Conservation (phyloP, 352 stramenopile genomes). For the Stramenopiles sp. region DNA sequence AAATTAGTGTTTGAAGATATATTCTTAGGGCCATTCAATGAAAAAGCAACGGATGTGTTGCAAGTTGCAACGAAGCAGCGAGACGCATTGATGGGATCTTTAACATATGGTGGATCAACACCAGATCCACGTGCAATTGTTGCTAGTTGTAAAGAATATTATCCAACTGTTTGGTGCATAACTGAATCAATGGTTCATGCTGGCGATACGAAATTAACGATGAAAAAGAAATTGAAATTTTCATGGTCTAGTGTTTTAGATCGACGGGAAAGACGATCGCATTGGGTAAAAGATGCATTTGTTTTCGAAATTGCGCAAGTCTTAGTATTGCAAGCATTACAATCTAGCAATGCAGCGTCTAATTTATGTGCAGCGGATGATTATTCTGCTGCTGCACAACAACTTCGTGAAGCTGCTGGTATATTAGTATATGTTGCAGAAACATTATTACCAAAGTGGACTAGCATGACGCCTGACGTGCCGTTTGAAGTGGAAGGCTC, state of each 20-base stretch:
- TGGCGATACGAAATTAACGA: background rate
- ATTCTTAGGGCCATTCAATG: background rate
- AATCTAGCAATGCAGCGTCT: background rate
- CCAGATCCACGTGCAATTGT: slow-evolving; percentile 1
- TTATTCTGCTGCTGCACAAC: background rate
- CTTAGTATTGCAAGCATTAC: background rate
- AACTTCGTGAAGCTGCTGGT: background rate
- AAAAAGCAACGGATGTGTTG: background rate
- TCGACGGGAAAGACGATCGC: background rate
- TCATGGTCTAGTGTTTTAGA: slow-evolving; percentile 1
- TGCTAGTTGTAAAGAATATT: slow-evolving; percentile 4
- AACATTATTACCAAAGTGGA: slow-evolving; percentile 4
- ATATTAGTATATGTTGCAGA: slow-evolving; percentile 4
- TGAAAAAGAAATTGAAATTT: slow-evolving; percentile 9
- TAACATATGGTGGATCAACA: slow-evolving; percentile 3
- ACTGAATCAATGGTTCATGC: slow-evolving; percentile 3
- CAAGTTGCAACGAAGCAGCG: background rate
- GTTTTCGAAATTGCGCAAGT: slow-evolving; percentile 3
- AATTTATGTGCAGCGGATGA: background rate
- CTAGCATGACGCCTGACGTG: background rate
- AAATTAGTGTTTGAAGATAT: slow-evolving; percentile 3
- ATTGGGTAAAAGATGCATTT: background rate
- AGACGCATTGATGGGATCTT: background rate
- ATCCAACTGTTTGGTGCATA: background rate
- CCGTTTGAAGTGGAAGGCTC: background rate